phyloP scores from a whole-genome alignment of 2,329 filamentous ascomycete genomes.

The Colletotrichum tropicale region DNA sequence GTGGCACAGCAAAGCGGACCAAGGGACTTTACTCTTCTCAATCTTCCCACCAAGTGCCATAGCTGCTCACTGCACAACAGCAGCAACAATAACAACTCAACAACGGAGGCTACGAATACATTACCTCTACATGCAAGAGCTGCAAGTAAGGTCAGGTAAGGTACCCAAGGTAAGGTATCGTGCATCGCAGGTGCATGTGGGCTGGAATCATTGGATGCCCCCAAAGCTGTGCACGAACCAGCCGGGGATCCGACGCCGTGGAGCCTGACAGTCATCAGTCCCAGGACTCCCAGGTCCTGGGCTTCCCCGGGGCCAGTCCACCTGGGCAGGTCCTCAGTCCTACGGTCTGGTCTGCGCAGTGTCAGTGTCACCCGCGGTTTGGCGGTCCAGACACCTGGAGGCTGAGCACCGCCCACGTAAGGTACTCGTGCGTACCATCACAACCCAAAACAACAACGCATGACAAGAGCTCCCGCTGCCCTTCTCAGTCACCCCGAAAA shows the following conservation, averaged over 20 bases:
- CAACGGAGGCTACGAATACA: not conserved
- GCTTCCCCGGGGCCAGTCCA: not conserved
- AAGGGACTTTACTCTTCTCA: not conserved
- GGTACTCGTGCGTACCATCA: not conserved
- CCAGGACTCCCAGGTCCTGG: not conserved
- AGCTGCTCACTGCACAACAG: not conserved
- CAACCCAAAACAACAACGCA: not conserved
- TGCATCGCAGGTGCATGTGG: not conserved
- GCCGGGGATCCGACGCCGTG: not conserved
- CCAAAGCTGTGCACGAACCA: not conserved
- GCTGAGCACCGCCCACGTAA: not conserved
- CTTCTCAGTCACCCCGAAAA: not conserved
- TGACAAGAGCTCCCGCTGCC: not conserved
- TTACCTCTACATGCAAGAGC: not conserved
- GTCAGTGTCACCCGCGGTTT: not conserved
- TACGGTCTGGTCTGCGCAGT: not conserved
- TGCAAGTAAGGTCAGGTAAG: not conserved
- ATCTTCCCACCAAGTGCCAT: not conserved
- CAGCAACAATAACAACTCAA: not conserved
- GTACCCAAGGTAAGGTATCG: not conserved
- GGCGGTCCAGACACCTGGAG: not conserved
- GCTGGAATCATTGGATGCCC: not conserved
- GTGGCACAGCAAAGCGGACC: constrained; percentile 1
- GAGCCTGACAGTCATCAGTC: not conserved
- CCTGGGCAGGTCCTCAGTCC: not conserved